Base-by-base conservation (phyloP, 768 basidiomycete genomes). In the Lyophyllum decastes region DNA sequence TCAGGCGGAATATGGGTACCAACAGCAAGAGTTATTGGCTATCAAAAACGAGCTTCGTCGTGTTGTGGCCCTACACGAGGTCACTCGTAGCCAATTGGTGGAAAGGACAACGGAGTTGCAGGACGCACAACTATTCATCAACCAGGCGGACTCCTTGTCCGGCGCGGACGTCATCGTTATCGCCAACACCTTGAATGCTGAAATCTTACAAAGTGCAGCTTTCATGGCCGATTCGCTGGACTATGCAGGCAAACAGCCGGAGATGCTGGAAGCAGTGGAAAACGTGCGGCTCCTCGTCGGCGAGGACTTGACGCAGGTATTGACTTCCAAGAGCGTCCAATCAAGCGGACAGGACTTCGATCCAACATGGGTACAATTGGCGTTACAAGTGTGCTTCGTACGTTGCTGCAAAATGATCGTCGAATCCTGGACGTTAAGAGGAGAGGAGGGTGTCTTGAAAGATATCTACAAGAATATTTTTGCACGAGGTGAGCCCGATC, bases 181-280 rank as follows among this genome's bases (percentile, higher is more conserved):
- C 59, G 66, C 78, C 27, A 75, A 81, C 25, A 66, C 69, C 0
- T 64, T 83, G 56, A 83, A 84, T 59, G 66, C 70, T 22, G 82
- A 84, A 61, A 78, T 82, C 22, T 69, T 79, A 38, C 82, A 84
- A 57, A 69, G 70, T 12, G 65, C 76, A 2, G 78, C 80, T 24
- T 71, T 76, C 62, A 76, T 83, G 49, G 73, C 78, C 0, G 80
- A 82, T 55, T 58, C 59, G 4, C 65, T 71, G 61, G 21, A 49
- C 2, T 57, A 45, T 46, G 21, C 49, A 22, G 7, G 19, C 4
- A 40, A 33, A 14, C 27, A 38, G 21, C 25, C 59, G 24, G 45
- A 14, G 43, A 33, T 2, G 8, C 1, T 12, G 10, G 53, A 47
- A n/a, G 52, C 50, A 45, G 21, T 19, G 8, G 17, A 25, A 12